Conservation (phyloP, 202 grass and related monocot genomes). For the Elaeis oleifera region DNA sequence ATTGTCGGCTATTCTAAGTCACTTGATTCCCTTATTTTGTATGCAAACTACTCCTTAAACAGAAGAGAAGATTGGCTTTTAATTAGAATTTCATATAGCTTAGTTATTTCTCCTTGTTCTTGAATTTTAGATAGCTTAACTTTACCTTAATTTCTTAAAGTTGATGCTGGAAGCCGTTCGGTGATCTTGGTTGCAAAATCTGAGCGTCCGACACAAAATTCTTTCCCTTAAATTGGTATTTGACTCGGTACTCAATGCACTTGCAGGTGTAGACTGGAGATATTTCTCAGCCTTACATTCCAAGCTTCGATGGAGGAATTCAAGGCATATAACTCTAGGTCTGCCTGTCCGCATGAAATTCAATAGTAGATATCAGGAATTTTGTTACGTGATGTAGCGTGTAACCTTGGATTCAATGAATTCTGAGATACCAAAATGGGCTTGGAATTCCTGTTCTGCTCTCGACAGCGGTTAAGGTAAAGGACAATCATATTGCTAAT, state of each 20-base stretch:
- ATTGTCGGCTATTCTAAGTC: too few relatives aligned
- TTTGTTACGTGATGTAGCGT: not conserved
- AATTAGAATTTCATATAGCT: too few relatives aligned
- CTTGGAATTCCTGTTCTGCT: conserved; percentile 78
- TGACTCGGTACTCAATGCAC: conserved; percentile 27
- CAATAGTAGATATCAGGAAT: not conserved
- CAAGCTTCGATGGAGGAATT: conserved; percentile 56
- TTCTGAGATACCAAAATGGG: conserved; percentile 56
- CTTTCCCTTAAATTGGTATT: conserved; percentile 21
- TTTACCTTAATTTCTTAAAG: conserved; percentile 69
- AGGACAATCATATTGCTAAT: too few relatives aligned
- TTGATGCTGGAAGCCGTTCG: conserved; percentile 69
- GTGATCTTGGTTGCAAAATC: conserved; percentile 60
- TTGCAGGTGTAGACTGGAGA: conserved; percentile 11
- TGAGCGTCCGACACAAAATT: conserved; percentile 47
- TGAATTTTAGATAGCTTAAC: conserved; percentile 49
- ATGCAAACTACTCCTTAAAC: too few relatives aligned
- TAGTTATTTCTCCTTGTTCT: conserved; percentile 51
- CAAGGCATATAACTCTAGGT: conserved; percentile 72
- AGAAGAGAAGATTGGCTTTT: too few relatives aligned
- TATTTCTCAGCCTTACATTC: conserved; percentile 52
- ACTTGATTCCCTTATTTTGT: too few relatives aligned
- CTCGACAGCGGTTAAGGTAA: conserved; percentile 25
- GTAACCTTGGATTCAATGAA: not conserved
- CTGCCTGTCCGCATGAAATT: conserved; percentile 52